These are phyloP conservation scores for Suhomyces atakaporum DNA, from an alignment of 1,139 yeast species.

Conservation along the genomic window DNA sequence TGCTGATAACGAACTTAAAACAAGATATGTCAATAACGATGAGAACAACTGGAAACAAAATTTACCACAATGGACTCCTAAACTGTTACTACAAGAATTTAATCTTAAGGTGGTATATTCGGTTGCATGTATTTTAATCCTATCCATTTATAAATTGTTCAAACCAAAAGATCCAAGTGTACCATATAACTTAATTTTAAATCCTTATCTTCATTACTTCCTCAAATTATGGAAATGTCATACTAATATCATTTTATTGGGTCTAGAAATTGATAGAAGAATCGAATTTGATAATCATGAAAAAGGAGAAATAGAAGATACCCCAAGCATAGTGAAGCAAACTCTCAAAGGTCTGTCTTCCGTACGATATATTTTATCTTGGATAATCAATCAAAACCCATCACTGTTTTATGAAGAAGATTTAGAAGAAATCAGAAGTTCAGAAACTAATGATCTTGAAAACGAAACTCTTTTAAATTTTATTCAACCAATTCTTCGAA, in stretches of 20 bases:
- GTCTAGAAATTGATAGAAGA: constrained; percentile 63
- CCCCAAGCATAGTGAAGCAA: constrained; percentile 54
- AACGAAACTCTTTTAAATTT: constrained; percentile 57
- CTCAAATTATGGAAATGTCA: constrained; percentile 65
- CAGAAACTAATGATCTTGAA: constrained; percentile 47
- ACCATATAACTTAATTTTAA: constrained; percentile 44
- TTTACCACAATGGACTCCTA: constrained; percentile 56
- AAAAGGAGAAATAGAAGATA: constrained; percentile 29
- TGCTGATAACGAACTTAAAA: constrained; percentile 48
- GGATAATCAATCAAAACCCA: constrained; percentile 53
- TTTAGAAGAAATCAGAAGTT: constrained; percentile 23
- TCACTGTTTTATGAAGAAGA: constrained; percentile 28
- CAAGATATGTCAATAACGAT: constrained; percentile 48
- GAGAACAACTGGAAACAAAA: constrained; percentile 44
- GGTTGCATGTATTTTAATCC: constrained; percentile 50
- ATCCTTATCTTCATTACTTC: constrained; percentile 62
- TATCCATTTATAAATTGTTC: constrained; percentile 55
- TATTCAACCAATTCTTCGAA: constrained; percentile 63
- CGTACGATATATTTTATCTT: constrained; percentile 59
- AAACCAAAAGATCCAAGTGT: constrained; percentile 20
- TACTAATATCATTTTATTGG: constrained; percentile 56
- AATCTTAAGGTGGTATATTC: constrained; percentile 52
- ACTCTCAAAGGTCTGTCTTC: constrained; percentile 66
- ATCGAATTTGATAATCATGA: constrained; percentile 51
- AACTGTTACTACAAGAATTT: constrained; percentile 29